Evolutionary conservation across 495 filamentous ascomycete genomes (phyloP), one percentile per base, ranked within the genome.

Genomic region (Lasiosphaeria miniovina): DNA sequence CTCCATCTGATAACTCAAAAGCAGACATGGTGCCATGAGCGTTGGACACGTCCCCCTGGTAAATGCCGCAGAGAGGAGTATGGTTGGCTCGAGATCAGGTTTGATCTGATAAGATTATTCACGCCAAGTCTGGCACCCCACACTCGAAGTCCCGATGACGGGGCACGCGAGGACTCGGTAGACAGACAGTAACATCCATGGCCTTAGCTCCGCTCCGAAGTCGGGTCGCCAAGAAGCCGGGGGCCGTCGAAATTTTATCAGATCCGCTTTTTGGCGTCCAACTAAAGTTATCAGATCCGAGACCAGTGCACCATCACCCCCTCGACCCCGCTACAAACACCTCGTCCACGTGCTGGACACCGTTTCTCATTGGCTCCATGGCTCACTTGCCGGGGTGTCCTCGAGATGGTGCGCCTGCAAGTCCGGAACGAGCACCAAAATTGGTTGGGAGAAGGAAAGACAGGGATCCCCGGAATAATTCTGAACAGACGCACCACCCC

Each of bases 231-330:
- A 66, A 61, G 62, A 32, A 46, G 40, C 58, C 52, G 24, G 54
- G 58, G 56, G 36, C 36, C 15, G 60, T 32, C 52, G 46, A 59
- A 66, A 65, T 69, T 64, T 75, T 75, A 75, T 75, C 72, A 71
- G 74, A 76, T 76, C 71, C 71, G 67, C 62, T 58, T 55, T 48
- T 49, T 55, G 56, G 58, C 62, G 68, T 70, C 68, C 68, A 59
- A 69, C 65, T 73, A 77, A 74, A 74, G 75, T 79, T 80, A 80
- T 80, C 77, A 67, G 77, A 80, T 80, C 77, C 76, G 76, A 66
- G 60, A 40, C 69, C 61, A 67, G 62, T 53, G 59, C 58, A 61
- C 62, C 62, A 65, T 62, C 63, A 62, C 53, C 38, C 55, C 32
- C 45, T 55, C 52, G 52, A 49, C 9, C 54, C 41, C 17, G 17